Conservation (phyloP, 345 rosid genomes). For the Garcia nutans region DNA sequence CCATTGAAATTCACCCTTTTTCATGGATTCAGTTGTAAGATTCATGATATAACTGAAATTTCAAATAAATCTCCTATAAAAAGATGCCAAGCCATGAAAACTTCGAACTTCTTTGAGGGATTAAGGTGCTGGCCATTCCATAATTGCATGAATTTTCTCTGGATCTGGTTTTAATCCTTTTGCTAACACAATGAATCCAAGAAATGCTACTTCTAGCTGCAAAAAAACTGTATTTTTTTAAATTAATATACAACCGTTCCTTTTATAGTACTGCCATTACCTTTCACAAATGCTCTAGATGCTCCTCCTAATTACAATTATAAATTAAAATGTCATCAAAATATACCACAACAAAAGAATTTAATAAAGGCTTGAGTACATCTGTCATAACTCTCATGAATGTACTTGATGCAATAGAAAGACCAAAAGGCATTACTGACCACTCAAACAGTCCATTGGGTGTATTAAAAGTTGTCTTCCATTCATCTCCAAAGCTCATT, state of each 20-base stretch:
- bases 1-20: too few relatives aligned
- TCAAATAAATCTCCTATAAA: background rate
- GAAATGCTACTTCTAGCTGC: background rate
- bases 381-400: background rate
- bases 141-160: background rate
- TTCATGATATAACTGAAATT: background rate
- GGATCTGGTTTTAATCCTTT: background rate
- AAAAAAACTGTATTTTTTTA: background rate
- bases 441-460: background rate
- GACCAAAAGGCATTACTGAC: conserved; percentile 1
- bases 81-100: background rate
- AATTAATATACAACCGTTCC: background rate
- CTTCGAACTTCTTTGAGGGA: background rate
- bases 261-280: background rate
- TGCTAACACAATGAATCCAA: background rate
- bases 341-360: background rate
- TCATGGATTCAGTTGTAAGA: too few relatives aligned
- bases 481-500: too few relatives aligned
- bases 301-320: background rate
- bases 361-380: background rate
- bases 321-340: conserved; percentile 1
- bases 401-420: background rate
- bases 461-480: background rate
- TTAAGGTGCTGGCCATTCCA: background rate
- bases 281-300: background rate